Conservation (phyloP, 176 grass and related monocot species). For the Hsuehochloa calcarea region DNA sequence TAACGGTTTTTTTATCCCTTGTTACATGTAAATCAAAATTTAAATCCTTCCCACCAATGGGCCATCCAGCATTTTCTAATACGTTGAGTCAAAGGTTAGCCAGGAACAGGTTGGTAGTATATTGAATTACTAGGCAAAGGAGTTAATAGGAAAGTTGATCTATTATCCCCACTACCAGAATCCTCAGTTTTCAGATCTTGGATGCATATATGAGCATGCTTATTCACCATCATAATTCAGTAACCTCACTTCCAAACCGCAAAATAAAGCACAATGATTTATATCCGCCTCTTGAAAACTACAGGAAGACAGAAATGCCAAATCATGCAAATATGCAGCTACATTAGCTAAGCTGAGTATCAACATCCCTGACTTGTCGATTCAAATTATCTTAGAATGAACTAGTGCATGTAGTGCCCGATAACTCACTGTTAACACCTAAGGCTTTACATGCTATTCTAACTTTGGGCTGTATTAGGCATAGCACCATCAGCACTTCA, state of each 20-base stretch:
- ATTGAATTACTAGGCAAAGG: background rate
- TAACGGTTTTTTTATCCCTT: no score
- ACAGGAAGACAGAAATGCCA: conserved; percentile 3
- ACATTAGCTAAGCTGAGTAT: conserved; percentile 13
- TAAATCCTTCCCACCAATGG: background rate
- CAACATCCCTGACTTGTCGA: background rate
- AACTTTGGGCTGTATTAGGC: background rate
- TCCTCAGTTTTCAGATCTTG: background rate
- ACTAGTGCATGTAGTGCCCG: background rate
- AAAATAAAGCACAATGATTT: conserved; percentile 12
- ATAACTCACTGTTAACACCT: conserved; percentile 10
- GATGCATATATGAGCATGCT: background rate
- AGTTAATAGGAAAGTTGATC: background rate
- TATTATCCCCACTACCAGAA: background rate
- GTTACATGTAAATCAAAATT: background rate
- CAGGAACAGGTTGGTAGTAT: background rate
- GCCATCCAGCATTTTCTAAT: background rate
- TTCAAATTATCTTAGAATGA: conserved; percentile 10
- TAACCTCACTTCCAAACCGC: conserved; percentile 1
- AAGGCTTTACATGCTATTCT: background rate
- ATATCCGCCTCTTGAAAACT: background rate
- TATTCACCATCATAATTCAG: background rate
- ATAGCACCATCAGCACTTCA: conserved; percentile 7
- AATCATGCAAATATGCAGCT: background rate
- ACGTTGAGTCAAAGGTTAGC: background rate